phyloP scores from a whole-genome alignment of 2,329 filamentous ascomycete genomes.

The Reticulascus tulasneorum region DNA sequence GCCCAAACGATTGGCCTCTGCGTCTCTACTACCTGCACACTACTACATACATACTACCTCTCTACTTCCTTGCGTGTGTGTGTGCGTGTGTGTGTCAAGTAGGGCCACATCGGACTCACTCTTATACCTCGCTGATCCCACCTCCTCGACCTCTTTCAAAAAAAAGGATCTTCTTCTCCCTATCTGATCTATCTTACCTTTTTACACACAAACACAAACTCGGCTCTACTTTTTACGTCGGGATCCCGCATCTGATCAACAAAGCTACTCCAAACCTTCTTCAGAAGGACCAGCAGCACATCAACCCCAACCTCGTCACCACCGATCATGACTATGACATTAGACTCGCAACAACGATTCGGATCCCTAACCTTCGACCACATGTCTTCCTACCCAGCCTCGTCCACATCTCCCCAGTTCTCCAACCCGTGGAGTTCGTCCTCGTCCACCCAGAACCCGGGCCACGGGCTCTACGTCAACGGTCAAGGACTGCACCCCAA shows the following conservation, averaged over 20 bases:
- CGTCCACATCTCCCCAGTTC: constrained; percentile 67
- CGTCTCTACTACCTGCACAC: too few species aligned
- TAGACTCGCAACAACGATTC: constrained; percentile 82
- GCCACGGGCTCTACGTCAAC: constrained; percentile 61
- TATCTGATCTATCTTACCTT: constrained; percentile 28
- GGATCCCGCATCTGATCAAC: constrained; percentile 52
- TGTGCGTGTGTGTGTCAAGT: too few species aligned
- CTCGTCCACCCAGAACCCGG: constrained; percentile 36
- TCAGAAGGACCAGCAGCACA: constrained; percentile 9
- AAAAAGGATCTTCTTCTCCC: constrained; percentile 29
- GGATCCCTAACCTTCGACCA: constrained; percentile 76
- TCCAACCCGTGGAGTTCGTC: constrained; percentile 82
- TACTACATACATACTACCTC: too few species aligned
- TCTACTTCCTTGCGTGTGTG: too few species aligned
- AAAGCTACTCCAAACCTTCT: constrained; percentile 26
- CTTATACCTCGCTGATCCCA: constrained; percentile 54
- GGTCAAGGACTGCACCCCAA: constrained; percentile 52
- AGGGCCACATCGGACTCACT: too few species aligned
- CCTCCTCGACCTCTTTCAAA: constrained; percentile 21
- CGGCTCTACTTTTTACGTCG: constrained; percentile 35
- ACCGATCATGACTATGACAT: constrained; percentile 84
- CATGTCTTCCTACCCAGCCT: constrained; percentile 61
- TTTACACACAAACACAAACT: too few species aligned
- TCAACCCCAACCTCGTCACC: constrained; percentile 8
- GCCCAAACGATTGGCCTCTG: constrained; percentile 34